These are phyloP conservation scores for Silene vulgaris DNA, from an alignment of 179 eudicot genomes.

Conservation along the genomic window DNA sequence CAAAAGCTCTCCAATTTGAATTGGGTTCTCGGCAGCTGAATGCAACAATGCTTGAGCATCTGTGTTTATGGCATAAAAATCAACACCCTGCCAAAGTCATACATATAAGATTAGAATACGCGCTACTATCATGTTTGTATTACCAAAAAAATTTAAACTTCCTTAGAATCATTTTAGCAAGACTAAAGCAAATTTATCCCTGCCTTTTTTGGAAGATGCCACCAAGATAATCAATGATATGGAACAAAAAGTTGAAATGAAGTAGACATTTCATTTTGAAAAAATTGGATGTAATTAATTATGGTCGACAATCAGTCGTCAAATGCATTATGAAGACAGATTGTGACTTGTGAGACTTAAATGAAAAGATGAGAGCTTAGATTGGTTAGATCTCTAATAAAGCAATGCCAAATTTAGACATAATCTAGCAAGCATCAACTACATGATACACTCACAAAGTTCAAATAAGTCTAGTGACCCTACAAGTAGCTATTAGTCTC, in stretches of 20 bases:
- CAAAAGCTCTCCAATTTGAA: slow-evolving; percentile 94
- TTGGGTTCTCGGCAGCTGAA: slow-evolving; percentile 83
- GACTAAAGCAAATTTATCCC: background rate
- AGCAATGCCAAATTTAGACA: background rate
- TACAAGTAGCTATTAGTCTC: background rate
- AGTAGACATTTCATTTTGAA: background rate
- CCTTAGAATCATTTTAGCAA: background rate
- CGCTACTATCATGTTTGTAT: background rate
- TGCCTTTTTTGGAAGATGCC: background rate
- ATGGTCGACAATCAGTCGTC: background rate
- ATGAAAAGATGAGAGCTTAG: background rate
- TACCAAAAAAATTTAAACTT: background rate
- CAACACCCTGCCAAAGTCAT: slow-evolving; percentile 69
- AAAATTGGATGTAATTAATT: background rate
- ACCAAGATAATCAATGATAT: background rate
- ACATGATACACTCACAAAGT: background rate
- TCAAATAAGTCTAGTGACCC: background rate
- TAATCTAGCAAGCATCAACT: slow-evolving; percentile 2
- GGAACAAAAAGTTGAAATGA: background rate
- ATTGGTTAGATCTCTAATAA: background rate
- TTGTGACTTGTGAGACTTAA: background rate
- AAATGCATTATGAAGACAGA: background rate
- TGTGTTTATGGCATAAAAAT: slow-evolving; percentile 92
- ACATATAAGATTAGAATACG: slow-evolving; percentile 16
- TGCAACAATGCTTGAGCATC: slow-evolving; percentile 89